A percentile compares a stretch with the other conserved stretches of the same genome.
Evolutionary conservation across 139 green algal genomes (phyloP).

Genomic region (Volvox africanus): DNA sequence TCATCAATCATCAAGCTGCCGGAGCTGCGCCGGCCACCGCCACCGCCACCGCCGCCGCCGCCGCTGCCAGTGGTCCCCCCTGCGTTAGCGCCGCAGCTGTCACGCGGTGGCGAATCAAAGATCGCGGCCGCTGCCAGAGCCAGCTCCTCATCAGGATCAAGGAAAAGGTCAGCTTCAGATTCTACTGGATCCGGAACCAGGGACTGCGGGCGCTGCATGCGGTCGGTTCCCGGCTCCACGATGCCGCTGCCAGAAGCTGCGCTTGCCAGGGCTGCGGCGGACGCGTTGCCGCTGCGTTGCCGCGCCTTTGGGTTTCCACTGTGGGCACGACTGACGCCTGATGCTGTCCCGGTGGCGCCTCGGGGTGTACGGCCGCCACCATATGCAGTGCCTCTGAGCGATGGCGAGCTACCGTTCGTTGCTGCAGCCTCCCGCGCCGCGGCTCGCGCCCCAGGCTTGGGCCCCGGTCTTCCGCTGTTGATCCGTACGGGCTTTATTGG

Average conservation of each 20-base stretch:
- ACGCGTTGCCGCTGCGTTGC: background rate
- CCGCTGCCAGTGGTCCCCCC: background rate
- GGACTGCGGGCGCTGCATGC: background rate
- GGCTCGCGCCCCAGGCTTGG: background rate
- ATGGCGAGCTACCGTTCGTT: background rate
- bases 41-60: constrained; percentile 14
- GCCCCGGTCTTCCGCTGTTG: background rate
- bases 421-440: background rate
- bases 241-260: background rate
- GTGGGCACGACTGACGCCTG: background rate
- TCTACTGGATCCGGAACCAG: constrained; percentile 8
- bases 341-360: background rate
- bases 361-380: background rate
- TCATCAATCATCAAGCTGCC: constrained; percentile 30
- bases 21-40: background rate
- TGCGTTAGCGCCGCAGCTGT: background rate
- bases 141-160: constrained; percentile 41
- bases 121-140: constrained; percentile 39
- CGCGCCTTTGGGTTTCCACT: background rate
- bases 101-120: background rate
- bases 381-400: background rate
- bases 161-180: constrained; percentile 1
- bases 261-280: background rate
- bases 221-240: background rate
- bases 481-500: background rate